A percentile compares a stretch with the other conserved stretches of the same genome.
Conservation (phyloP, 1,139 yeast genomes). For the Sporopachydermia cereana region DNA sequence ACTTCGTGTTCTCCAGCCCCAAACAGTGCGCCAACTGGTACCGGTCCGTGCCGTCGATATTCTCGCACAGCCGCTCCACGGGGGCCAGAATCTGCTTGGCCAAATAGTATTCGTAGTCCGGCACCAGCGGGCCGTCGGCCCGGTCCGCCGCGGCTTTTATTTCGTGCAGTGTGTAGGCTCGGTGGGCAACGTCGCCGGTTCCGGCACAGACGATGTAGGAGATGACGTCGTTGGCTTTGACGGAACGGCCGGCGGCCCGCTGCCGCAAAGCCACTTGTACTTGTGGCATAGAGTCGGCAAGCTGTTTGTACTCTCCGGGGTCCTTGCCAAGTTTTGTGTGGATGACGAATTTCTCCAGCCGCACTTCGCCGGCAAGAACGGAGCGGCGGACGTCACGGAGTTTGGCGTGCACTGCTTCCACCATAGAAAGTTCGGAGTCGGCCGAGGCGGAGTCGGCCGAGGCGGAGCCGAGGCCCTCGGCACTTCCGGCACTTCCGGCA, state of each 20-base stretch:
- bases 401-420: conserved; percentile 61
- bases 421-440: conserved; percentile 64
- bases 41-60: conserved; percentile 80
- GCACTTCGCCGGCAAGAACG: conserved; percentile 48
- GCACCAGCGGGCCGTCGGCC: conserved; percentile 29
- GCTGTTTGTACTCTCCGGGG: conserved; percentile 28
- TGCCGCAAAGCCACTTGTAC: conserved; percentile 86
- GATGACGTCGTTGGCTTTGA: conserved; percentile 83
- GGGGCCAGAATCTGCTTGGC: conserved; percentile 90
- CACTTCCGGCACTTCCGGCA: not conserved
- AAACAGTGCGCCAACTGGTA: conserved; percentile 65
- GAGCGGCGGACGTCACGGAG: conserved; percentile 49
- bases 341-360: conserved; percentile 43
- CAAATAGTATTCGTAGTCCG: conserved; percentile 71
- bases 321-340: conserved; percentile 29
- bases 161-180: conserved; percentile 74
- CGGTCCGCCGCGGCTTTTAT: conserved; percentile 34
- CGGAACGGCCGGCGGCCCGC: conserved; percentile 67
- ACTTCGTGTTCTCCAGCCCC: conserved; percentile 65
- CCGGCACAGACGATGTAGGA: conserved; percentile 64
- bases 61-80: conserved; percentile 74
- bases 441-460: conserved; percentile 47
- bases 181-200: conserved; percentile 44
- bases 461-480: conserved; percentile 22
- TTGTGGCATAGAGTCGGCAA: conserved; percentile 80